Evolutionary conservation across 495 filamentous ascomycete species (phyloP), one percentile per base, ranked within the genome.

Genomic region (Hypoxylon lienhwacheense): DNA sequence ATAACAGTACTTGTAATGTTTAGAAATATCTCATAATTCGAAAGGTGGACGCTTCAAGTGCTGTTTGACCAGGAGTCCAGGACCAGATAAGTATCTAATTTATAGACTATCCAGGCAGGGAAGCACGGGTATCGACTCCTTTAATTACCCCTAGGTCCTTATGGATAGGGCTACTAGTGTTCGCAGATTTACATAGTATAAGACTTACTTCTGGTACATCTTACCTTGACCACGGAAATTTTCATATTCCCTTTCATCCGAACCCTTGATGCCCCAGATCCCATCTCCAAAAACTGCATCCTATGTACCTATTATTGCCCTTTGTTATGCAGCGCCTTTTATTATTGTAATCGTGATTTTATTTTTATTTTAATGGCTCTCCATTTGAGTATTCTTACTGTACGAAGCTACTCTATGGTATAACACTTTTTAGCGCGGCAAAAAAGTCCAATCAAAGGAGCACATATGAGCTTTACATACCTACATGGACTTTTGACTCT

Each of bases 241-340:
- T 61, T 56, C 58, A 53, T 56, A 47, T 56, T 48, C 52, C 58
- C 52, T 61, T 56, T 61, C 57, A 56, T 56, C 58, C 58, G 58
- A 52, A 26, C 52, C 58, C 58, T 61, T n/a, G 51, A 47, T 35
- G 48, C 58, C 58, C 43, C 51, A 61, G 58, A 61, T 61, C 36
- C 36, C 41, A 50, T 55, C 58, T 46, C 46, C 42, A 60, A 50
- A 12, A 33, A 31, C 37, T 48, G 12, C 39, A 39, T 59, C 53
- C 37, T 43, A 50, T 45, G 50, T 54, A 60, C 28, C 51, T 45
- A 29, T 39, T 40, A 17, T 12, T 40, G 14, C 36, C 19, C 5
- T 11, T 46, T 17, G 31, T 28, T 28, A 41, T 41, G 2, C 21
- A 14, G 20, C 20, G 8, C n/a, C n/a, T n/a, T n/a, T n/a, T n/a